Evolutionary conservation across 805 yeast genomes (phyloP), one percentile per base, ranked within the genome.

Genomic region (Saccharomycopsis babjevae): DNA sequence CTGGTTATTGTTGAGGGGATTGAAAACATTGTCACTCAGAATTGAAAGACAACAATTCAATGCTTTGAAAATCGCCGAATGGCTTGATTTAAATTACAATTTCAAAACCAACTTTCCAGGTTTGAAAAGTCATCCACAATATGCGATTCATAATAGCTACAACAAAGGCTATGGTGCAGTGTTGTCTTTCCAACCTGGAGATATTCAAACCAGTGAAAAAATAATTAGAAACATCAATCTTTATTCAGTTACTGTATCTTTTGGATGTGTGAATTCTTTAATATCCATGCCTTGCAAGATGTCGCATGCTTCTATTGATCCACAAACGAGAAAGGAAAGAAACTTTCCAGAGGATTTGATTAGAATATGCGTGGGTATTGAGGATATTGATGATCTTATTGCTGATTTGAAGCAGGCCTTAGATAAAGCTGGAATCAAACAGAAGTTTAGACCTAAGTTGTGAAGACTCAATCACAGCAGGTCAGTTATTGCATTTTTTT

Each of bases 261-360:
- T 92, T 74, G 98, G 98, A 25, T 88, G 96, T 72, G 97, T 93
- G 63, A 89, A 90, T 76, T 88, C 96, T 18, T 79, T 92, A 70
- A 89, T 92, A 61, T 89, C 97, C 46, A 82, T 92, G 85, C 98
- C 98, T 16, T 89, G 97, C 73, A 82, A 83, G 72, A 92, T 92
- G 97, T 89, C 97, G 6, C 98, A 92, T 70, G 97, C 97, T n/a
- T 86, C 97, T 2, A 92, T 92, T 64, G 97, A 91, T 67, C 86
- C 91, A 30, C 83, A 88, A 69, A 85, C 89, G 3, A 83, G 97
- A 72, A 85, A 84, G 57, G 96, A 88, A 72, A 83, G 98, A 71
- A 90, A 85, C 54, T 84, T 92, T 74, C 97, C 97, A 1, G 97
- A 92, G 73, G 97, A 93, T 71, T 78, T 92, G 69, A 84, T 92